Percentiles rank a stretch among this genome's conserved stretches.
phyloP scores from a whole-genome alignment of 352 stramenopile genomes.

The Lagenidium sp. region DNA sequence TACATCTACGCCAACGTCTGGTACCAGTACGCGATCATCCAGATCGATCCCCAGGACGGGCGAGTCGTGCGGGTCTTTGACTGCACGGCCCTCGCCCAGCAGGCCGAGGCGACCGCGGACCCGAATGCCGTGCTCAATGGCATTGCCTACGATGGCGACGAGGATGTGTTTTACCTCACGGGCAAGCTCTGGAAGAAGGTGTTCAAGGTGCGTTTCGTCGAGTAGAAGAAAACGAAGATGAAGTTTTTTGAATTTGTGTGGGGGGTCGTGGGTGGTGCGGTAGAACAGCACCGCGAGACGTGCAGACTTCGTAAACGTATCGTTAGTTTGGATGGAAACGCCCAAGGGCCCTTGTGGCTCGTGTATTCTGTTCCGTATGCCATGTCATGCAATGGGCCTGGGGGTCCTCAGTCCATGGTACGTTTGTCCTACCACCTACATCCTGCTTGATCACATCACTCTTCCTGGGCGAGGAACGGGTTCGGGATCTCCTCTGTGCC shows the following conservation, averaged over 20 bases:
- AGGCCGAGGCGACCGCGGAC: conserved; percentile 40
- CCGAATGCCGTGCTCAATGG: conserved; percentile 88
- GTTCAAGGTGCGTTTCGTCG: conserved; percentile 80
- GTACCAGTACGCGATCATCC: conserved; percentile 88
- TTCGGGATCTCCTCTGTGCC: conserved; percentile 90
- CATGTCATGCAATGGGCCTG: too few species aligned
- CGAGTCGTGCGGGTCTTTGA: conserved; percentile 87
- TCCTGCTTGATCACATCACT: too few species aligned
- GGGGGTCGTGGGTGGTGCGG: too few species aligned
- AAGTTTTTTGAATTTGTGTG: too few species aligned
- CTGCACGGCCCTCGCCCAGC: conserved; percentile 43
- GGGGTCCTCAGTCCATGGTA: too few species aligned
- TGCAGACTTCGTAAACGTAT: too few species aligned
- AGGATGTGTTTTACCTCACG: conserved; percentile 90
- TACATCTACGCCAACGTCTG: conserved; percentile 94
- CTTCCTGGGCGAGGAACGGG: conserved; percentile 85
- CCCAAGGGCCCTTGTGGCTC: too few species aligned
- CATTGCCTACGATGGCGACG: conserved; percentile 86
- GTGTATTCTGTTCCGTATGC: too few species aligned
- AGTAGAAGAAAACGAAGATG: too few species aligned
- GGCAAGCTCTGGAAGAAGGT: conserved; percentile 90
- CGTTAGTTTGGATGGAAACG: too few species aligned
- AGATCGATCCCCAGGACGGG: conserved; percentile 87
- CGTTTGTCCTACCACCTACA: too few species aligned
- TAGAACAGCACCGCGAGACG: too few species aligned